Evolutionary conservation across 768 basidiomycete species (phyloP).

Genomic region (Gelatoporia subvermispora): DNA sequence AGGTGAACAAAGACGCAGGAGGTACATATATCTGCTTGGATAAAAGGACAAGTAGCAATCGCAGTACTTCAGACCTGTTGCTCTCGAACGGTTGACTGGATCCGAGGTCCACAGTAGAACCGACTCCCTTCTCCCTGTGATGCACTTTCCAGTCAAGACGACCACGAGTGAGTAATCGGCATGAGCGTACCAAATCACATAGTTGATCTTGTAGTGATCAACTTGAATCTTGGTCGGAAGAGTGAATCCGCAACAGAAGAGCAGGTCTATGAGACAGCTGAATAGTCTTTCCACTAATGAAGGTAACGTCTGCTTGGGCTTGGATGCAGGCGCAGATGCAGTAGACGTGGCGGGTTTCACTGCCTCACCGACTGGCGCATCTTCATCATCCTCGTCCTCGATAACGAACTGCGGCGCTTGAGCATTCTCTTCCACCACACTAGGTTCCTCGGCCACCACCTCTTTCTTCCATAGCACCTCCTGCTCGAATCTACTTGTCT

Average conservation of each 20-base stretch:
- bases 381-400: conserved; percentile 72
- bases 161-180: too few species aligned
- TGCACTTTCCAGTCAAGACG: not conserved
- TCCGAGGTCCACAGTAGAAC: conserved; percentile 75
- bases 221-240: conserved; percentile 72
- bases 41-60: conserved; percentile 80
- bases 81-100: conserved; percentile 59
- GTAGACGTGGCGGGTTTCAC: conserved; percentile 11
- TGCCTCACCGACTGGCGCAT: conserved; percentile 16
- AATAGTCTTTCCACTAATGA: conserved; percentile 80
- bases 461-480: conserved; percentile 80
- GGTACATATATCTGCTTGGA: conserved; percentile 89
- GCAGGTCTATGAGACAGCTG: conserved; percentile 72
- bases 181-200: conserved; percentile 77
- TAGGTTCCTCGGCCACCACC: conserved; percentile 36
- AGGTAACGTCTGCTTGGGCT: conserved; percentile 49
- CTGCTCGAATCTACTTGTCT: conserved; percentile 66
- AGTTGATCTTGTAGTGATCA: conserved; percentile 78
- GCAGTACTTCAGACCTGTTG: conserved; percentile 87
- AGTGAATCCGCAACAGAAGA: conserved; percentile 94
- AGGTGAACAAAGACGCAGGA: conserved; percentile 61
- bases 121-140: conserved; percentile 89
- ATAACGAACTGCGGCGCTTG: conserved; percentile 76
- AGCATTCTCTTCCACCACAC: conserved; percentile 12
- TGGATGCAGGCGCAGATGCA: conserved; percentile 11